These are phyloP conservation scores for Boeremia exigua DNA, from an alignment of 2,329 filamentous ascomycete genomes.

Conservation along the genomic window DNA sequence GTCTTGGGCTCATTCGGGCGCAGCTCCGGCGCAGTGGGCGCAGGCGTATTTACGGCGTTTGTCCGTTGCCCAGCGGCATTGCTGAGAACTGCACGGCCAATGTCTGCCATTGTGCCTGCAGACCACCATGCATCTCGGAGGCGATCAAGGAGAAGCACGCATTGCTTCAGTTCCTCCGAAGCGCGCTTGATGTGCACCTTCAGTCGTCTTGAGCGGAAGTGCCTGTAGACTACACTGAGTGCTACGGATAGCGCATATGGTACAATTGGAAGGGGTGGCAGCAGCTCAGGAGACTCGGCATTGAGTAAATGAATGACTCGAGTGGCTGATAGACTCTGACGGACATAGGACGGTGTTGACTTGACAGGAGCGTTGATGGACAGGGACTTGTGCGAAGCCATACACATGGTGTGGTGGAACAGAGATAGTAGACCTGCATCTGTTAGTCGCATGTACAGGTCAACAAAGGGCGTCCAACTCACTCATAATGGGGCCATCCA, in stretches of 20 bases:
- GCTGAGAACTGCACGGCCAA: slow-evolving; percentile 47
- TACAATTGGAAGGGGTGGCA: slow-evolving; percentile 61
- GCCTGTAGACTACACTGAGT: slow-evolving; percentile 63
- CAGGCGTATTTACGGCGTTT: slow-evolving; percentile 43
- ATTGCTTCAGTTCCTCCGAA: slow-evolving; percentile 53
- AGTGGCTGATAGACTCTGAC: slow-evolving; percentile 62
- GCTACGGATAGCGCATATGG: slow-evolving; percentile 63
- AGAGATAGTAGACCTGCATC: slow-evolving; percentile 58
- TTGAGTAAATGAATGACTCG: slow-evolving; percentile 61
- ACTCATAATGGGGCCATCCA: slow-evolving; percentile 48
- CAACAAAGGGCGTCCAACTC: slow-evolving; percentile 6
- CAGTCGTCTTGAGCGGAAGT: slow-evolving; percentile 60
- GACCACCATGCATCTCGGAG: slow-evolving; percentile 54
- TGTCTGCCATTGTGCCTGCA: slow-evolving; percentile 54
- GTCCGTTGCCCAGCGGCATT: slow-evolving; percentile 48
- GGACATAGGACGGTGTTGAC: slow-evolving; percentile 58
- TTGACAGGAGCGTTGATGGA: slow-evolving; percentile 53
- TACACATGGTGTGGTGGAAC: slow-evolving; percentile 63
- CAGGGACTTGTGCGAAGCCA: slow-evolving; percentile 61
- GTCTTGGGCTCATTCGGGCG: slow-evolving; percentile 28
- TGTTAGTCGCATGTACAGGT: slow-evolving; percentile 10
- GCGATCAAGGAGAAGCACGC: slow-evolving; percentile 52
- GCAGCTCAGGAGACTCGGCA: slow-evolving; percentile 51
- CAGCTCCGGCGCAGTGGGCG: slow-evolving; percentile 28
- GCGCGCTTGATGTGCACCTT: slow-evolving; percentile 56